These are phyloP conservation scores for Poa pratensis DNA, from an alignment of 176 grass and related monocot species.

Conservation along the genomic window DNA sequence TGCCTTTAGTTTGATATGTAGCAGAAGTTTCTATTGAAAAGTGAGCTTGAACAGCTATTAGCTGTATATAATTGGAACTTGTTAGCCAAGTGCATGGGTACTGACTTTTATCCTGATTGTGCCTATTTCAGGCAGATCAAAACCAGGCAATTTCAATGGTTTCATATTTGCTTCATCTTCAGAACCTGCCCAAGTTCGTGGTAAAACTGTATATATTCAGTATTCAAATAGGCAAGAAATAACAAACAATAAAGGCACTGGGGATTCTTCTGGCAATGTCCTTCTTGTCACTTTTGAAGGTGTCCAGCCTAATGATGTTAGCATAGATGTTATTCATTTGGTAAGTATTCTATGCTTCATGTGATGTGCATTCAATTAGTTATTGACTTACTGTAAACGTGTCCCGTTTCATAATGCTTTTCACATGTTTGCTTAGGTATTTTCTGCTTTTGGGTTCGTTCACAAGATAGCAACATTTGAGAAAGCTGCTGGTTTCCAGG, in stretches of 20 bases:
- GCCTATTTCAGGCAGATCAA: constrained; percentile 68
- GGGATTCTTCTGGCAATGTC: constrained; percentile 84
- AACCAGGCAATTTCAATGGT: constrained; percentile 98
- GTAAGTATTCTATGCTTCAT: constrained; percentile 49
- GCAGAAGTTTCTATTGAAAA: constrained; percentile 8
- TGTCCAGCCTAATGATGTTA: constrained; percentile 82
- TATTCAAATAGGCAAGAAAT: constrained; percentile 98
- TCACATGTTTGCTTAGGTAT: constrained; percentile 60
- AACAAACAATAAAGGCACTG: constrained; percentile 81
- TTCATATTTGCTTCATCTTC: constrained; percentile 85
- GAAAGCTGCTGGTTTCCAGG: constrained; percentile 98
- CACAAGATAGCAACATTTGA: constrained; percentile 99
- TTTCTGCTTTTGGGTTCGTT: constrained; percentile 97
- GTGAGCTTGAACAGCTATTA: not conserved
- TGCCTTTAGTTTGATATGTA: not conserved
- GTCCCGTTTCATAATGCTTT: not conserved
- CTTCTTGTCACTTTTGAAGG: constrained; percentile 93
- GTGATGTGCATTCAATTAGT: not conserved
- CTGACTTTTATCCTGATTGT: constrained; percentile 38
- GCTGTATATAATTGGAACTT: not conserved
- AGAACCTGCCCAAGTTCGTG: constrained; percentile 93
- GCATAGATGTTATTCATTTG: constrained; percentile 97
- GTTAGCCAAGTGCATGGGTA: constrained; percentile 3
- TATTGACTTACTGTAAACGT: not conserved
- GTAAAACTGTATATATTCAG: constrained; percentile 95